Evolutionary conservation across 1,139 yeast species (phyloP).

Genomic region (Zhuliangozyma blackwelliae): DNA sequence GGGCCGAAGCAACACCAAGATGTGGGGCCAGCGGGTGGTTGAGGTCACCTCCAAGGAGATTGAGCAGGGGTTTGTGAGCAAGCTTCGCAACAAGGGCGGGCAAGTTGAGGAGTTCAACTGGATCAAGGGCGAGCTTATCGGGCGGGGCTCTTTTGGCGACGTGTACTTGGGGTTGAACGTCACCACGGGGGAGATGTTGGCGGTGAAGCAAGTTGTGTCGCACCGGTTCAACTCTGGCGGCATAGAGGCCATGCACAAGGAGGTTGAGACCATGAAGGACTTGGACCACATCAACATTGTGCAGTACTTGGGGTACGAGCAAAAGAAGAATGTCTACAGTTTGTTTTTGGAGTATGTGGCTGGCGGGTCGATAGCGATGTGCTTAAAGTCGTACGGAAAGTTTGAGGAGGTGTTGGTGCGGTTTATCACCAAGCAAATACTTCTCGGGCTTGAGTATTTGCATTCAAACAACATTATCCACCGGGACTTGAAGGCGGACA

Average conservation of each 20-base stretch:
- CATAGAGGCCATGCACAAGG: conserved; percentile 80
- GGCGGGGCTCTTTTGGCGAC: conserved; percentile 96
- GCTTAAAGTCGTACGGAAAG: conserved; percentile 77
- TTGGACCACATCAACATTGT: conserved; percentile 92
- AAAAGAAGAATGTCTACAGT: conserved; percentile 69
- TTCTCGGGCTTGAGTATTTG: conserved; percentile 78
- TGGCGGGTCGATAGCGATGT: conserved; percentile 92
- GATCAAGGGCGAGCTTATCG: conserved; percentile 96
- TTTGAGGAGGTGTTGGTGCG: conserved; percentile 76
- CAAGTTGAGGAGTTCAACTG: conserved; percentile 85
- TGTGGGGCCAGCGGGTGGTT: conserved; percentile 95
- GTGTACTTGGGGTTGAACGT: conserved; percentile 90
- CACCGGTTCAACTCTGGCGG: conserved; percentile 40
- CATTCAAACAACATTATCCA: conserved; percentile 88
- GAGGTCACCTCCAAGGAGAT: conserved; percentile 81
- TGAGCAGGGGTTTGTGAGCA: conserved; percentile 54
- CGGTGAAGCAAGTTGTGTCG: conserved; percentile 83
- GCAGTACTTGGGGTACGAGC: conserved; percentile 91
- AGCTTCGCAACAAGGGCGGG: conserved; percentile 56
- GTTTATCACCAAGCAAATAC: conserved; percentile 73
- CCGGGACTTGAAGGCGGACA: conserved; percentile 95
- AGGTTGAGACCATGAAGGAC: conserved; percentile 92
- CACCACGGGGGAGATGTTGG: conserved; percentile 98
- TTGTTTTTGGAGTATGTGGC: conserved; percentile 93
- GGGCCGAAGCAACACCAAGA: conserved; percentile 79